These are phyloP conservation scores for Teunomyces aglyptinius DNA, from an alignment of 805 yeast species.

Conservation along the genomic window DNA sequence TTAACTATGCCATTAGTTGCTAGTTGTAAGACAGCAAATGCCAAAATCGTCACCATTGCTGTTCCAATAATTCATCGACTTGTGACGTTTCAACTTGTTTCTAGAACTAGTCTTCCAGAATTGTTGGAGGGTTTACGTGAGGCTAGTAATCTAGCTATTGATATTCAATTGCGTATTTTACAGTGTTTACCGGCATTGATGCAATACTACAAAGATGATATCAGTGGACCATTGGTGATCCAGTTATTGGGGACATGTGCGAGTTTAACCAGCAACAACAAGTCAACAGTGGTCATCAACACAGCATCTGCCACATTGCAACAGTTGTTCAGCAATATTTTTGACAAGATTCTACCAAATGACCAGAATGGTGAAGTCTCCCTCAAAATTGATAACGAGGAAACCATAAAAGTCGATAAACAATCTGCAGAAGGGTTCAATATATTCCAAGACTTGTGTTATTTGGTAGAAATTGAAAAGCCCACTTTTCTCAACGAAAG, in stretches of 20 bases:
- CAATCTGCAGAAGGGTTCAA: constrained; percentile 68
- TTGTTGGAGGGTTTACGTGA: constrained; percentile 69
- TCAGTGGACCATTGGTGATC: constrained; percentile 56
- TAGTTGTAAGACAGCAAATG: constrained; percentile 72
- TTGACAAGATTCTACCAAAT: constrained; percentile 42
- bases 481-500: constrained; percentile 52
- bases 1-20: constrained; percentile 57
- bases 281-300: constrained; percentile 74
- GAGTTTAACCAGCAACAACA: constrained; percentile 63
- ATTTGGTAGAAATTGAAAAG: constrained; percentile 55
- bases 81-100: constrained; percentile 53
- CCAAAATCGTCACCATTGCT: constrained; percentile 68
- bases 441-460: constrained; percentile 71
- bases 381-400: constrained; percentile 48
- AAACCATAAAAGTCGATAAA: constrained; percentile 43
- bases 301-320: constrained; percentile 93
- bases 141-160: constrained; percentile 72
- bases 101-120: constrained; percentile 48
- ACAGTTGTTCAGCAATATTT: constrained; percentile 75
- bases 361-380: constrained; percentile 15
- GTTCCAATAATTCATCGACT: constrained; percentile 68
- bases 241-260: constrained; percentile 69
- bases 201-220: constrained; percentile 55
- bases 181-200: constrained; percentile 79
- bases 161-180: constrained; percentile 80